Evolutionary conservation across 768 basidiomycete species (phyloP).

Genomic region (Suillus tomentosus): DNA sequence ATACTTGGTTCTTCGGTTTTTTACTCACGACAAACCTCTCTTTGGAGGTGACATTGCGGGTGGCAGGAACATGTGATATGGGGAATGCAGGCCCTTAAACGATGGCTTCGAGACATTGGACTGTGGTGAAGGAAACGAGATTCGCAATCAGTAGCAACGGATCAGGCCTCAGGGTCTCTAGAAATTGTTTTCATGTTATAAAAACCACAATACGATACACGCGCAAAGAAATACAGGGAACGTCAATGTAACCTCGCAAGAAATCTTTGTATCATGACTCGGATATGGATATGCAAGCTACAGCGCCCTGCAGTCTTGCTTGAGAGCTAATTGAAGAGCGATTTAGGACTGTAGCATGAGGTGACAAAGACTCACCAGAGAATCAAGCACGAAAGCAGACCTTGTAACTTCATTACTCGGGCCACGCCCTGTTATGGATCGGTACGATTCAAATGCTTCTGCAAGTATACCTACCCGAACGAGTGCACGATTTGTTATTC

Average conservation of each 20-base stretch:
- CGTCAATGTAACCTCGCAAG: background rate
- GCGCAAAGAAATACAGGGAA: background rate
- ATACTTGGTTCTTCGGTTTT: background rate
- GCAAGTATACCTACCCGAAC: background rate
- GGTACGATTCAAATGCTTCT: background rate
- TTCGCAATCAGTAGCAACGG: too few relatives aligned
- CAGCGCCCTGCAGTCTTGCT: background rate
- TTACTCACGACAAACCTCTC: background rate
- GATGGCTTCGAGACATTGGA: background rate
- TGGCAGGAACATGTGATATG: background rate
- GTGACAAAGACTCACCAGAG: background rate
- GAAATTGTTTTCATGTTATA: too few relatives aligned
- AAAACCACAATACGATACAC: too few relatives aligned
- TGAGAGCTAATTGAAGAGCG: background rate
- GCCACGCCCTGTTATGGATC: too few relatives aligned
- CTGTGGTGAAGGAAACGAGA: too few relatives aligned
- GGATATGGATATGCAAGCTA: background rate
- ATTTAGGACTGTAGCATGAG: background rate
- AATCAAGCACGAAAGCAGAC: background rate
- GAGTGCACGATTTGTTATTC: too few relatives aligned
- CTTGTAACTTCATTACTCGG: background rate
- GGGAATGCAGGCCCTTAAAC: background rate
- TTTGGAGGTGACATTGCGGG: background rate
- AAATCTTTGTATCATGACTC: background rate
- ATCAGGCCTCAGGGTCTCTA: too few relatives aligned